Base-by-base conservation (phyloP, 2,329 filamentous ascomycete species). In the Aspergillus spinulosporus region DNA sequence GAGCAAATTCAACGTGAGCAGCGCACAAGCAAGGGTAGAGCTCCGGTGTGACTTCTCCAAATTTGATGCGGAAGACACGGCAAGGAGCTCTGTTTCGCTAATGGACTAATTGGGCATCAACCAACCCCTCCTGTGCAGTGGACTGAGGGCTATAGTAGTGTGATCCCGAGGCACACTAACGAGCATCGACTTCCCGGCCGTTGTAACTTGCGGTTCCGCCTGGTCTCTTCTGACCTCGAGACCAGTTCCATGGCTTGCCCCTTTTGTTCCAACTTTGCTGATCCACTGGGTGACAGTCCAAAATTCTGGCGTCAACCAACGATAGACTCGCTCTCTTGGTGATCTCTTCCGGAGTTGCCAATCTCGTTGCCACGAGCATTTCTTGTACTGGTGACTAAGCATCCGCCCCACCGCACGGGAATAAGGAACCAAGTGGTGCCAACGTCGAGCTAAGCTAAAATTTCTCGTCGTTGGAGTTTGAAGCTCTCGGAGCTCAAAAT, bases 381-480 rank as follows among this genome's bases (percentile, higher is more conserved):
- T 28, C 42, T 44, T 44, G 5, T 42, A 8, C 50, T 57, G 61
- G 52, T 59, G 62, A 57, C 52, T 54, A 29, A 58, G 46, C 58
- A 48, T 49, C 55, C 54, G 59, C 62, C 52, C 49, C 39, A 21
- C 21, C 21, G 21, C 21, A 60, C 60, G 60, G 62, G 60, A 62
- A 62, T 59, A 62, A 62, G 59, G 60, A 63, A 61, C 59, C 59
- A 59, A 64, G 62, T 64, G 62, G 62, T 59, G 62, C 59, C 44
- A 21, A 21, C 21, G 21, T 21, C 21, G 50, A 54, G 55, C 58
- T 61, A 62, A 61, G 57, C 49, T 46, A 59, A 45, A 51, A 49
- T 60, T 60, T 64, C 49, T 21, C 21, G 57, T 58, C 56, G 58
- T 57, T 48, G 44, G 52, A 26, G 50, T 57, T 58, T 63, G 52